These are phyloP conservation scores for Cryptococcus sp. DNA, from an alignment of 1,284 basidiomycete species.

Conservation along the genomic window DNA sequence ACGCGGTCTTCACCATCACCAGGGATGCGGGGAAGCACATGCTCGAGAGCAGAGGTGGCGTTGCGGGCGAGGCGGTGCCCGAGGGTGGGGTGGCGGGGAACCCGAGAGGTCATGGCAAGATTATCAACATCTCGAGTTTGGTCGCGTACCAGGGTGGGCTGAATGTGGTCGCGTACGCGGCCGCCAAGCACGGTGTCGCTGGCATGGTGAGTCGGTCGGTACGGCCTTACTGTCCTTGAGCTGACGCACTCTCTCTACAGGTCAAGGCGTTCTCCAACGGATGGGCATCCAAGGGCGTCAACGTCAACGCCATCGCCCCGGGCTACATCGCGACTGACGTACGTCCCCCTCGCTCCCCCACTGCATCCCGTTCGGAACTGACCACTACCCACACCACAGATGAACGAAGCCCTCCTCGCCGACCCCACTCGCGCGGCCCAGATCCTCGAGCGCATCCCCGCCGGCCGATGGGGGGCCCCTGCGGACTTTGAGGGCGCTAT, in stretches of 20 bases:
- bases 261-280: constrained; percentile 57
- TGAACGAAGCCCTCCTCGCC: constrained; percentile 50
- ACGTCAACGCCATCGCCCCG: constrained; percentile 83
- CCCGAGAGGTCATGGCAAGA: constrained; percentile 48
- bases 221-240: background rate
- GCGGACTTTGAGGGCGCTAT: constrained; percentile 84
- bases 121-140: constrained; percentile 52
- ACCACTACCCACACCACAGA: constrained; percentile 16
- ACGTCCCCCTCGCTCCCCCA: constrained; percentile 44
- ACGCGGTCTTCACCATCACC: constrained; percentile 51
- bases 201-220: constrained; percentile 58
- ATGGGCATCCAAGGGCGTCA: constrained; percentile 76
- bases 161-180: constrained; percentile 85
- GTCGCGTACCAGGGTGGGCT: constrained; percentile 56
- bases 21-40: constrained; percentile 51
- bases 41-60: constrained; percentile 49
- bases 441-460: constrained; percentile 90
- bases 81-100: constrained; percentile 28
- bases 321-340: constrained; percentile 92
- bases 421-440: constrained; percentile 60
- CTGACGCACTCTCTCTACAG: constrained; percentile 15
- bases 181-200: constrained; percentile 79
- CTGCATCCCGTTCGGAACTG: background rate
- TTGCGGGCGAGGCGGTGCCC: constrained; percentile 36
- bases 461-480: constrained; percentile 82